These are phyloP conservation scores for Hydnomerulius pinastri DNA, from an alignment of 768 basidiomycete genomes.

Conservation along the genomic window DNA sequence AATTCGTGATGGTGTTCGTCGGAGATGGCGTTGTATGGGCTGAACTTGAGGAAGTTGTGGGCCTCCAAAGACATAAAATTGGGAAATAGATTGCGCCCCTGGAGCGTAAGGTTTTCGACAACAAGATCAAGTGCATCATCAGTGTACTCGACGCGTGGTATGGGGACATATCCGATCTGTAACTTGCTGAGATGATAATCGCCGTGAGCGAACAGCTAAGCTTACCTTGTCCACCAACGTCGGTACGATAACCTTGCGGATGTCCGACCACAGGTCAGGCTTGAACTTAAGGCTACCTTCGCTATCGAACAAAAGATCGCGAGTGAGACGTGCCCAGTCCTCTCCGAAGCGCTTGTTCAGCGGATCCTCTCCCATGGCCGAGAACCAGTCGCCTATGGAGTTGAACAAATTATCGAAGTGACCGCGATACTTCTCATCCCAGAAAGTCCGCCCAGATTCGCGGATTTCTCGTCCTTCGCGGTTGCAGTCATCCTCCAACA, in stretches of 20 bases:
- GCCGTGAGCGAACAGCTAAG: not conserved
- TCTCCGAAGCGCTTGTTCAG: conserved; percentile 79
- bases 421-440: conserved; percentile 65
- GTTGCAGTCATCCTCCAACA: conserved; percentile 78
- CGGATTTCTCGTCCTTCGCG: conserved; percentile 61
- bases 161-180: conserved; percentile 79
- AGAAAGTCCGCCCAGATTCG: conserved; percentile 77
- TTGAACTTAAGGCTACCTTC: conserved; percentile 90
- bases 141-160: conserved; percentile 93
- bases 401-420: conserved; percentile 85
- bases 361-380: conserved; percentile 82
- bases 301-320: conserved; percentile 73
- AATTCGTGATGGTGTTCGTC: conserved; percentile 75
- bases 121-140: conserved; percentile 86
- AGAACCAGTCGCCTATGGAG: conserved; percentile 75
- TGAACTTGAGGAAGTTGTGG: conserved; percentile 83
- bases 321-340: conserved; percentile 80
- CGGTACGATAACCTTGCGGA: conserved; percentile 81
- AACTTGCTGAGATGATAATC: not conserved
- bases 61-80: conserved; percentile 73
- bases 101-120: conserved; percentile 89
- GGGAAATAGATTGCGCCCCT: conserved; percentile 88
- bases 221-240: conserved; percentile 71
- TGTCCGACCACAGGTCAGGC: conserved; percentile 84
- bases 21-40: conserved; percentile 59